Evolutionary conservation across 768 basidiomycete species (phyloP), one percentile per base, ranked within the genome.

Genomic region (Podaxis sp.): DNA sequence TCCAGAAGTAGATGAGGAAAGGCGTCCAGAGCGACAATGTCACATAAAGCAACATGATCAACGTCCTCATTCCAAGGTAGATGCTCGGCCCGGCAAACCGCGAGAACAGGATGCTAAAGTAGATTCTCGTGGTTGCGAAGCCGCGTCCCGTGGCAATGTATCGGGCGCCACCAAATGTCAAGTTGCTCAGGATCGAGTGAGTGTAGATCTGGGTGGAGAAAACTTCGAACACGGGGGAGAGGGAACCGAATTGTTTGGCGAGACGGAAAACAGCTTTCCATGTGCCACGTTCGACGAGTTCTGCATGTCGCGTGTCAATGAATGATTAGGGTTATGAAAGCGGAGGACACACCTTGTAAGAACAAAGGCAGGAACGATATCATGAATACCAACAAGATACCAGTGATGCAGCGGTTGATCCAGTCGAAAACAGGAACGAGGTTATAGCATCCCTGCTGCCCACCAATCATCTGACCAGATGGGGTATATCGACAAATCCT

Each of bases 61-160:
- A 73, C 11, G 92, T 95, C 67, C 97, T 79, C 85, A 98, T 92
- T 65, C 97, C 97, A 21, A 99, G 80, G 77, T 99, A 99, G 71
- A 99, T 98, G 66, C 93, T 94, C 1, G 97, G 97, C 2, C 97
- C 97, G 25, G 97, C 97, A 73, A 99, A 99, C 51, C 97, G 93
- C 63, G 97, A 98, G 78, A 95, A 97, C 16, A 99, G 78, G 68
- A 95, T 95, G 71, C 85, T 90, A 80, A 99, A 99, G 62, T 90
- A 90, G 62, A 97, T 93, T 57, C 97, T 83, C 21, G 93, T 91
- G 4, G 96, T 98, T 27, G 97, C 97, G 70, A 99, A 99, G 42
- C 97, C 97, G 83, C 97, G 92, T 51, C 97, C 97, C 23, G 96
- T 99, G 14, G 97, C 95, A 65, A 99, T 99, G 75, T 98, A 99